Conservation (phyloP, 139 green algal genomes). For the Edaphochlamys debaryana region DNA sequence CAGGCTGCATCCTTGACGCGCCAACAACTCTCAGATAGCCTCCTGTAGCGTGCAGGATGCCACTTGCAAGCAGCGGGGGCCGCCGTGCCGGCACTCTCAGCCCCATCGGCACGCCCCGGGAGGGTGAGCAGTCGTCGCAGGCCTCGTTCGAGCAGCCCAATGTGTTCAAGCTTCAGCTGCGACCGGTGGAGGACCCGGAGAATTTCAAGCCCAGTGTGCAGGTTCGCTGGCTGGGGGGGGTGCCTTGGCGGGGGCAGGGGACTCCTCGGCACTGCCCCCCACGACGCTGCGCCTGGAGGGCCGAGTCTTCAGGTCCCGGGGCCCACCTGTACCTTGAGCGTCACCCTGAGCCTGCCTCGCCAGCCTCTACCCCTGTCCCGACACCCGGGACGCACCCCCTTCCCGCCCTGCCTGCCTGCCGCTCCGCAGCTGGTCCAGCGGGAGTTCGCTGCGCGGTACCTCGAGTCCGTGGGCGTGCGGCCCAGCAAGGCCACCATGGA, state of each 20-base stretch:
- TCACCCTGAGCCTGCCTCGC: no score
- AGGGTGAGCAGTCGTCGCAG: background rate
- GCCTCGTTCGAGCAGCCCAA: background rate
- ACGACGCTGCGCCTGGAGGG: no score
- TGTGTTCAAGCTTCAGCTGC: slow-evolving; percentile 29
- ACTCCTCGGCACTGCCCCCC: background rate
- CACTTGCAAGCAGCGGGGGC: background rate
- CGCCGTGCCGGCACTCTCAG: background rate
- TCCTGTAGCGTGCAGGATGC: no score
- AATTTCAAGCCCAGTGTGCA: slow-evolving; percentile 39
- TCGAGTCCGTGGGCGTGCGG: slow-evolving; percentile 59
- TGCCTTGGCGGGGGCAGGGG: background rate
- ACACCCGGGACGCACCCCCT: no score
- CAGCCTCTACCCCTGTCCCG: no score
- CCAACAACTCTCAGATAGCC: no score
- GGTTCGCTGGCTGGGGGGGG: background rate
- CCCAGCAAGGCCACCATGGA: slow-evolving; percentile 54
- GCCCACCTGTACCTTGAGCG: no score
- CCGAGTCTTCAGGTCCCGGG: no score
- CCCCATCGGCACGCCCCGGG: background rate
- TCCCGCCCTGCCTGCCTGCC: no score
- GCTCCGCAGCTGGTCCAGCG: slow-evolving; percentile 41
- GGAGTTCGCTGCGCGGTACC: slow-evolving; percentile 66
- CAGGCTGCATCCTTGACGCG: no score
- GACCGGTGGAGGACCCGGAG: slow-evolving; percentile 33